Conservation (phyloP, 2,329 filamentous ascomycete genomes). For the Paracoccidioides lutzii region DNA sequence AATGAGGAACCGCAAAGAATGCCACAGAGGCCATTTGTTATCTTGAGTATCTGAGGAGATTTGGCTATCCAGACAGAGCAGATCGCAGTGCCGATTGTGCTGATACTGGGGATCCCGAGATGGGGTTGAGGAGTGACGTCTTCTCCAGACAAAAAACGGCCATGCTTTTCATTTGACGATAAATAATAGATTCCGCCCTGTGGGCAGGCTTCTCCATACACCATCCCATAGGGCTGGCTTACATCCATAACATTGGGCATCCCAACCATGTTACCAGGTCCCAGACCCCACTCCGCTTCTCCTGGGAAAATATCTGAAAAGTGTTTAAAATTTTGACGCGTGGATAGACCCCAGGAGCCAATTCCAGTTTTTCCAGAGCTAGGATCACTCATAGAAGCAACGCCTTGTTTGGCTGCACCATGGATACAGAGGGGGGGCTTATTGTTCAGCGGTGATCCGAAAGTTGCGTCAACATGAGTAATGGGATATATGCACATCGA, state of each 20-base stretch:
- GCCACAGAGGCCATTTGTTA: constrained; percentile 65
- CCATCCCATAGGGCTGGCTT: constrained; percentile 69
- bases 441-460: constrained; percentile 53
- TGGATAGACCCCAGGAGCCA: constrained; percentile 69
- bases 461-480: constrained; percentile 67
- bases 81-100: constrained; percentile 55
- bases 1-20: constrained; percentile 74
- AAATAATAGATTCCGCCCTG: constrained; percentile 72
- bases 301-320: constrained; percentile 65
- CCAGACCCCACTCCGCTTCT: constrained; percentile 62
- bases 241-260: constrained; percentile 81
- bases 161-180: constrained; percentile 58
- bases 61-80: constrained; percentile 86
- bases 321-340: constrained; percentile 61
- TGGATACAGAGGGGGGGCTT: constrained; percentile 70
- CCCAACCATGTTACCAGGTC: constrained; percentile 60
- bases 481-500: constrained; percentile 69
- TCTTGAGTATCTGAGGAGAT: constrained; percentile 53
- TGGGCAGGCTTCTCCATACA: constrained; percentile 76
- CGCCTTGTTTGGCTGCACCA: constrained; percentile 63
- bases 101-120: constrained; percentile 64
- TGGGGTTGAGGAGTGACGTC: constrained; percentile 49
- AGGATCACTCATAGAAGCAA: constrained; percentile 72
- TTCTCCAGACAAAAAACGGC: constrained; percentile 57
- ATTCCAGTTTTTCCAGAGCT: constrained; percentile 49